phyloP scores from a whole-genome alignment of 2,329 filamentous ascomycete genomes.

The Aureobasidium leucospermi region DNA sequence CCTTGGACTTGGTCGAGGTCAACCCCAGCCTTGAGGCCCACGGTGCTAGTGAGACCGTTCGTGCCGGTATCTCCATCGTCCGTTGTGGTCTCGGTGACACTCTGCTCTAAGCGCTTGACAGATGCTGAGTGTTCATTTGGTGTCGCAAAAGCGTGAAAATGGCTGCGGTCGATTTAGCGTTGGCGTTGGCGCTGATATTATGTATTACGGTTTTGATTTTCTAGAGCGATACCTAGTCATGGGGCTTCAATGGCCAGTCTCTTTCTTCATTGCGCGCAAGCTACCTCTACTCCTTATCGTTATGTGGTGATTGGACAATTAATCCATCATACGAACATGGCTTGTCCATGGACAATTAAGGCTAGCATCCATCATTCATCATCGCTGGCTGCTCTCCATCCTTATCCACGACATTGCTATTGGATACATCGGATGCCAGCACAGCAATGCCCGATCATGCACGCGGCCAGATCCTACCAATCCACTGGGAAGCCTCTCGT shows the following conservation, averaged over 20 bases:
- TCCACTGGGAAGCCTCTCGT: slow-evolving; percentile 1
- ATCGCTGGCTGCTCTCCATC: background rate
- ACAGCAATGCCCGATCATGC: slow-evolving; percentile 3
- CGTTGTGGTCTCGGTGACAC: slow-evolving; percentile 89
- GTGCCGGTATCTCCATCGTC: slow-evolving; percentile 80
- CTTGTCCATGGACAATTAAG: too few species aligned
- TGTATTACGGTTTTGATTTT: background rate
- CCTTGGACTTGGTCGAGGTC: slow-evolving; percentile 51
- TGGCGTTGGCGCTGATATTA: slow-evolving; percentile 8
- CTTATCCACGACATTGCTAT: background rate
- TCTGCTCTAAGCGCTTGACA: slow-evolving; percentile 53
- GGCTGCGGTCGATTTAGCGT: slow-evolving; percentile 6
- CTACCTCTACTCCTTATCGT: background rate
- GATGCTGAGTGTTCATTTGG: background rate
- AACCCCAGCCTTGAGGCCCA: slow-evolving; percentile 43
- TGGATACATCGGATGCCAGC: slow-evolving; percentile 2
- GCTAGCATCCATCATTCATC: background rate
- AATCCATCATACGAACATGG: too few species aligned
- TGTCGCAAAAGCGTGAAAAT: background rate
- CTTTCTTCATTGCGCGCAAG: background rate
- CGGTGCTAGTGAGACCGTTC: slow-evolving; percentile 76
- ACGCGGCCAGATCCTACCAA: slow-evolving; percentile 2
- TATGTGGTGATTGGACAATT: background rate
- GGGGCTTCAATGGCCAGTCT: slow-evolving; percentile 1
- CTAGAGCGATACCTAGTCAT: background rate